Percentiles rank a stretch among this genome's conserved stretches.
These are phyloP conservation scores for Gossypium aridum DNA, from an alignment of 441 rosid genomes.

Conservation along the genomic window DNA sequence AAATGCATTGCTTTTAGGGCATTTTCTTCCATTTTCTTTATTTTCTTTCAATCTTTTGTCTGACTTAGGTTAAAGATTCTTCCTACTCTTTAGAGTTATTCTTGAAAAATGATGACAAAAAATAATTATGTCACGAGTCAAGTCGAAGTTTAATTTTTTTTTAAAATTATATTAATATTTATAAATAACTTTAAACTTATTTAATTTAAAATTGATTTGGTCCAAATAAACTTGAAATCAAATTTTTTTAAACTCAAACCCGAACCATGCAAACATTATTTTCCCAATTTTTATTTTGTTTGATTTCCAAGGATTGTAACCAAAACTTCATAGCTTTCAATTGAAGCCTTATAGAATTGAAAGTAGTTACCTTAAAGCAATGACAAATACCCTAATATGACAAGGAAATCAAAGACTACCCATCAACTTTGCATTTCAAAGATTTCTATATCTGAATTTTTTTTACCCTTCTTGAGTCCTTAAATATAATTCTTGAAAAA, in stretches of 20 bases:
- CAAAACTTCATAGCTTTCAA: constrained; percentile 4
- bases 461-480: neutral
- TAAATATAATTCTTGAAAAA: neutral
- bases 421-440: neutral
- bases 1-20: neutral
- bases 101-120: neutral
- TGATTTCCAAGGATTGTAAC: neutral
- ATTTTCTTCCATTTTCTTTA: neutral
- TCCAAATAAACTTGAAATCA: too few relatives aligned
- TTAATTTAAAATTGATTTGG: too few relatives aligned
- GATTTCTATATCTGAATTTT: neutral
- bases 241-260: too few relatives aligned
- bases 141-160: too few relatives aligned
- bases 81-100: neutral
- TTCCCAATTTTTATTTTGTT: neutral
- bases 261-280: neutral
- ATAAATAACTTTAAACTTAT: too few relatives aligned
- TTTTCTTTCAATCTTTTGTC: neutral
- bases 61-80: constrained; percentile 2
- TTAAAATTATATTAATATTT: too few relatives aligned
- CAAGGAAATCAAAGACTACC: neutral
- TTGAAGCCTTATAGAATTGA: constrained; percentile 7
- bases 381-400: neutral
- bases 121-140: too few relatives aligned
- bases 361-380: constrained; percentile 18